phyloP scores from a whole-genome alignment of 2,329 filamentous ascomycete genomes.

The Teratosphaeria destructans region DNA sequence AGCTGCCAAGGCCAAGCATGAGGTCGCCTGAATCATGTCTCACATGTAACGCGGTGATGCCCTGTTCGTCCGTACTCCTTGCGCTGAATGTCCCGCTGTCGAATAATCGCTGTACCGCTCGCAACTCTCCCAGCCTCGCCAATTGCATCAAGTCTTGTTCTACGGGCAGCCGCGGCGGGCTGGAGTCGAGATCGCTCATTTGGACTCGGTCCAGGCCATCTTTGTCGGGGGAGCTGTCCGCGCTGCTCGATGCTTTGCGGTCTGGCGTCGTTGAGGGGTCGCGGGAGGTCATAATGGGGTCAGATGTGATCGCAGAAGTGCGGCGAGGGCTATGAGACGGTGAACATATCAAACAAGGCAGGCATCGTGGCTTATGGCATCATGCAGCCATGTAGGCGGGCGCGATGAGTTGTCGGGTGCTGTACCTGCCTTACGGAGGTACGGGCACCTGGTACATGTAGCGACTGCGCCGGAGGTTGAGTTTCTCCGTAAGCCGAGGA shows the following conservation, averaged over 20 bases:
- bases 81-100: constrained; percentile 72
- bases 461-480: background rate
- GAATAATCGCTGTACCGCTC: constrained; percentile 80
- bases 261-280: constrained; percentile 8
- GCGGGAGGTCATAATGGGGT: constrained; percentile 7
- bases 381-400: background rate
- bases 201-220: constrained; percentile 27
- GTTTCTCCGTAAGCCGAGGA: background rate
- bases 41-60: constrained; percentile 93
- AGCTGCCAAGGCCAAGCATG: background rate
- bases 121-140: constrained; percentile 76
- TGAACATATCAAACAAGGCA: background rate
- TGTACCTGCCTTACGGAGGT: background rate
- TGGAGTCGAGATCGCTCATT: constrained; percentile 25
- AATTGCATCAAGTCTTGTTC: constrained; percentile 92
- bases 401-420: background rate
- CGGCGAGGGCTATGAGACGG: background rate
- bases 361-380: background rate
- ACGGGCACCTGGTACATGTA: no score
- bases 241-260: constrained; percentile 8
- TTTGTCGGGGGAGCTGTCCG: constrained; percentile 8
- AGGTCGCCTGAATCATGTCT: constrained; percentile 10
- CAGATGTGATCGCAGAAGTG: background rate
- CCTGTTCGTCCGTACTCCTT: constrained; percentile 77
- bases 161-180: constrained; percentile 33